phyloP scores from a whole-genome alignment of 306 rosid genomes.

The Lupinus albus region DNA sequence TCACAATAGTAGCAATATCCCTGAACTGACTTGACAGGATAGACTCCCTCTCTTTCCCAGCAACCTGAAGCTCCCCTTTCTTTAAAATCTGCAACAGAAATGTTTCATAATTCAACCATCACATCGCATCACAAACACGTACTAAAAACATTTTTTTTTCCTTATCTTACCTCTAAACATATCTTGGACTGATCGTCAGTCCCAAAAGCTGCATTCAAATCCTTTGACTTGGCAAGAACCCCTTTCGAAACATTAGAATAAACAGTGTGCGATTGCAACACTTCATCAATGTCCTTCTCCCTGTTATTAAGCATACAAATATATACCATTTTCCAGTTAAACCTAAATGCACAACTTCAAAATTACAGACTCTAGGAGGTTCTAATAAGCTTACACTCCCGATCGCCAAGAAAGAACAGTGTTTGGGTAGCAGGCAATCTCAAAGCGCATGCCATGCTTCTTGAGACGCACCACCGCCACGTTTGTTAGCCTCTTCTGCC shows the following conservation, averaged over 20 bases:
- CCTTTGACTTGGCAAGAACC: constrained; percentile 87
- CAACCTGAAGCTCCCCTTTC: constrained; percentile 94
- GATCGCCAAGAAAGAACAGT: constrained; percentile 98
- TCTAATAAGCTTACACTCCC: constrained; percentile 61
- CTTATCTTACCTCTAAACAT: constrained; percentile 68
- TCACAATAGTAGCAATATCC: constrained; percentile 91
- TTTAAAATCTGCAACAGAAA: constrained; percentile 65
- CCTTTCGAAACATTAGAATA: constrained; percentile 95
- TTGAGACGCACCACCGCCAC: constrained; percentile 94
- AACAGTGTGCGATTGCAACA: constrained; percentile 83
- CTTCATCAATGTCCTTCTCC: constrained; percentile 93
- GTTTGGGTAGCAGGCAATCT: constrained; percentile 91
- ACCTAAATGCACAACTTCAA: not conserved
- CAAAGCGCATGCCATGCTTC: constrained; percentile 80
- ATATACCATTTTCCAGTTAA: not conserved
- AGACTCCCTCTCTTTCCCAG: constrained; percentile 97
- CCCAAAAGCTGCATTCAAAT: constrained; percentile 73
- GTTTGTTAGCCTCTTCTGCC: constrained; percentile 93
- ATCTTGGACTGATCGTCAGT: constrained; percentile 75
- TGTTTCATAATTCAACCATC: constrained; percentile 13
- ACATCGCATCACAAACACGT: not conserved
- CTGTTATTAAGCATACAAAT: constrained; percentile 44
- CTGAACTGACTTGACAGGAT: constrained; percentile 83
- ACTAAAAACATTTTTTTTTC: not conserved
- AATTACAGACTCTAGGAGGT: not conserved